Base-by-base conservation (phyloP, 371 early-diverging fungal species). In the Quaeritorhiza haematococci region DNA sequence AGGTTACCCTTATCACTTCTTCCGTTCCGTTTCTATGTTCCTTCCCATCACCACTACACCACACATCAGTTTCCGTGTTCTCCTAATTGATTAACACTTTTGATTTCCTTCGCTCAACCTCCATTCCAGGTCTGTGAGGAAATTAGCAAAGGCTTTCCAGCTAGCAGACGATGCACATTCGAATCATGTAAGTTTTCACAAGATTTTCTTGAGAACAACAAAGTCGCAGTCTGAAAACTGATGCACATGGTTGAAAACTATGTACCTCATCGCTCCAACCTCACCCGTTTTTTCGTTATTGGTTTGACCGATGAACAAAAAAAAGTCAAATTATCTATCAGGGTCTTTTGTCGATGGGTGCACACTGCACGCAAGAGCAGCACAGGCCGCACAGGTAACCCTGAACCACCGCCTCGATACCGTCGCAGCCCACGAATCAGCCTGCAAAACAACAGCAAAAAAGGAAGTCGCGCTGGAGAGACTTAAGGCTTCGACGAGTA, bases 361-460 rank as follows among this genome's bases (percentile, higher is more conserved):
- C 34, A 26, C 47, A 27, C 38, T 44, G 38, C 52, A 44, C 47
- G 23, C 44, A 43, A 29, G 33, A 26, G 21, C 49, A 32, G 42
- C 58, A n/a, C 51, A 35, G 42, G 33, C 50, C 24, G 57, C 57
- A 5, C 4, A 17, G 51, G 51, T 50, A 56, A 13, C 66, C 19
- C 55, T 69, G 8, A 44, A 62, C 26, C 35, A 64, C 38, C 64
- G 69, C 1, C 10, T 52, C 3, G 27, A 49, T n/a, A 29, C 44
- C 13, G 42, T 69, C 23, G 28, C 5, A 17, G 59, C 38, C 38
- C 65, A 71, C 49, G 64, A 67, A 32, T 26, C 13, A 8, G 48
- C 62, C 17, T 67, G 68, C 53, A 64, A 65, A 59, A 42, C 41
- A 1, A 71, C 71, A 3, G 57, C 61, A 33, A 68, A 68, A 44